Conservation (phyloP, 805 yeast genomes). For the Dipodascus geniculatus region DNA sequence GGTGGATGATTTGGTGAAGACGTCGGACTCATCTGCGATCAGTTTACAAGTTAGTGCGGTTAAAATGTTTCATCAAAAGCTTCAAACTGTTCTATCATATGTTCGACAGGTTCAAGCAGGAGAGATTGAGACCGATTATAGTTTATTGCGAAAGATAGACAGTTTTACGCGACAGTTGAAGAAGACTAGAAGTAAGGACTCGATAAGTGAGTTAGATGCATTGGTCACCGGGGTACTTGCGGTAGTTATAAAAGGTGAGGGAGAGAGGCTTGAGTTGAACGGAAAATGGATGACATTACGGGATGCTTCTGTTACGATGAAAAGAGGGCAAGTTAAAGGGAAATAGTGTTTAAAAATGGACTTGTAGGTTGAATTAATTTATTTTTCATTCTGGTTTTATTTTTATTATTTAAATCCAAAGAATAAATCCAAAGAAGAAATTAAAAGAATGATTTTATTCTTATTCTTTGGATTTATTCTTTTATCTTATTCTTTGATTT, state of each 20-base stretch:
- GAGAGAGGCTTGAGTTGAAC: neutral
- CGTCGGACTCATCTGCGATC: conserved; percentile 6
- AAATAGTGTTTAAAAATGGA: neutral
- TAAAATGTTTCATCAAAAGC: conserved; percentile 15
- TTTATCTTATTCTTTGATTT: no score
- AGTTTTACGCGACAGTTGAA: conserved; percentile 12
- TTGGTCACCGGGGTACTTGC: conserved; percentile 18
- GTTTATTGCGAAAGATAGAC: conserved; percentile 15
- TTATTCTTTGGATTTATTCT: neutral
- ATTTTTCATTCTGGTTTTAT: no score
- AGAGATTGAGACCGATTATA: conserved; percentile 10
- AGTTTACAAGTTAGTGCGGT: conserved; percentile 14
- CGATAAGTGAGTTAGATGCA: conserved; percentile 16
- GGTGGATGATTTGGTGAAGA: conserved; percentile 18
- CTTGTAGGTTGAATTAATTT: neutral
- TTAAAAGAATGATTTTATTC: neutral
- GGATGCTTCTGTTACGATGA: neutral
- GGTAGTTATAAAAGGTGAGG: conserved; percentile 16
- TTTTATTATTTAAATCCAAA: no score
- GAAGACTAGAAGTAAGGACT: conserved; percentile 1
- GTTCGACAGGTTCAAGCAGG: conserved; percentile 9
- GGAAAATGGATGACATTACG: neutral
- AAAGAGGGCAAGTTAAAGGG: neutral
- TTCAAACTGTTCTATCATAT: conserved; percentile 14
- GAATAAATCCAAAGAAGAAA: neutral